Percentiles rank a stretch among this genome's conserved stretches.
Conservation (phyloP, 2,329 filamentous ascomycete genomes). For the Alternaria arborescens region DNA sequence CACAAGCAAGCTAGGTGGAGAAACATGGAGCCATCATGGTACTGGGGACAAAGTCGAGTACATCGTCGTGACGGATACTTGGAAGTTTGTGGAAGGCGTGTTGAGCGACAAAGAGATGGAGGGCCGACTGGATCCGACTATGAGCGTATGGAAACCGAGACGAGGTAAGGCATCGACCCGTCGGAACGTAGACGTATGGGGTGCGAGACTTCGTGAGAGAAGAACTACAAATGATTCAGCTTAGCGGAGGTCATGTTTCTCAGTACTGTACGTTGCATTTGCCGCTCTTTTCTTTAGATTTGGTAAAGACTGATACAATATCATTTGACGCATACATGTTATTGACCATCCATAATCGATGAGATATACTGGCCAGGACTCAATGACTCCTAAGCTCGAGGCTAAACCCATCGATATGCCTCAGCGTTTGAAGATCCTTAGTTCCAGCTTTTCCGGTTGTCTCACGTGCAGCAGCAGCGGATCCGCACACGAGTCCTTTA, state of each 20-base stretch:
- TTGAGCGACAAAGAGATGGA: constrained; percentile 4
- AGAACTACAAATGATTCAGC: background rate
- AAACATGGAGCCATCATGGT: constrained; percentile 13
- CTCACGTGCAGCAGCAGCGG: constrained; percentile 24
- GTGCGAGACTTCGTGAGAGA: background rate
- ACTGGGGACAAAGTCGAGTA: constrained; percentile 16
- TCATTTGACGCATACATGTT: background rate
- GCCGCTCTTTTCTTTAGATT: background rate
- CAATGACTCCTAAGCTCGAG: background rate
- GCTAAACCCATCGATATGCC: background rate
- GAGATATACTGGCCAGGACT: background rate
- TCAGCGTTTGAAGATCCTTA: constrained; percentile 4
- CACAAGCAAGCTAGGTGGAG: constrained; percentile 17
- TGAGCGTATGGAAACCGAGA: background rate
- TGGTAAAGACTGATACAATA: background rate
- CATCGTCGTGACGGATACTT: constrained; percentile 17
- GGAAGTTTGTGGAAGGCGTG: constrained; percentile 13
- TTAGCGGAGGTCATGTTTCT: background rate
- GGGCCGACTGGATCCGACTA: background rate
- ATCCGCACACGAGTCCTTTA: constrained; percentile 20
- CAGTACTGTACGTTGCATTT: background rate
- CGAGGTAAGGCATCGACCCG: background rate
- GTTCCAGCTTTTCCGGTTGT: constrained; percentile 11
- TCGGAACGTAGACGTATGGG: constrained; percentile 1
- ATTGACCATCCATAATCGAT: background rate